These are phyloP conservation scores for Aegilops bicornis DNA, from an alignment of 176 grass and related monocot species.

Conservation along the genomic window DNA sequence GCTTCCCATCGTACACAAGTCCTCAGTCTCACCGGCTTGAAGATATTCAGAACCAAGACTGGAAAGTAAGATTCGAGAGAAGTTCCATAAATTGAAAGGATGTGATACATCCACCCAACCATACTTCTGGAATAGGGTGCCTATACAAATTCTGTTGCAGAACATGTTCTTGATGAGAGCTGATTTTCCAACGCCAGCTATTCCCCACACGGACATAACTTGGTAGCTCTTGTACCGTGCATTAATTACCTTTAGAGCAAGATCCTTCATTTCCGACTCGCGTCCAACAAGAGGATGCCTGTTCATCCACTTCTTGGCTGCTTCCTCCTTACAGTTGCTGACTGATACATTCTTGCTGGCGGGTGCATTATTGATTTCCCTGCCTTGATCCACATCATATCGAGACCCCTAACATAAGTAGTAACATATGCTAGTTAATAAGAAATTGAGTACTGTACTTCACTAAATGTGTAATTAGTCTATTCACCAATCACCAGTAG, in stretches of 20 bases:
- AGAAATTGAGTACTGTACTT: too few relatives aligned
- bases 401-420: neutral
- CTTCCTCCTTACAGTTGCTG: neutral
- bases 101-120: neutral
- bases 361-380: neutral
- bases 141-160: neutral
- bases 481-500: neutral
- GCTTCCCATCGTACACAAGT: neutral
- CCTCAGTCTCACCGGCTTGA: neutral
- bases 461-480: neutral
- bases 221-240: neutral
- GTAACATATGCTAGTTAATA: neutral
- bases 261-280: neutral
- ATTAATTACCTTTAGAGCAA: neutral
- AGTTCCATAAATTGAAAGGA: neutral
- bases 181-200: constrained; percentile 14
- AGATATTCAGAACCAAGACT: neutral
- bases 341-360: neutral
- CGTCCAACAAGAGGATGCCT: neutral
- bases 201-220: constrained; percentile 24
- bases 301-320: neutral
- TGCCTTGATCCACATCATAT: neutral
- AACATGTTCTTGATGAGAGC: neutral
- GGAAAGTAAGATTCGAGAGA: neutral
- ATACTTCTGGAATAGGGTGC: neutral